Conservation (phyloP, 345 rosid genomes). For the Rhodomyrtus tomentosa region DNA sequence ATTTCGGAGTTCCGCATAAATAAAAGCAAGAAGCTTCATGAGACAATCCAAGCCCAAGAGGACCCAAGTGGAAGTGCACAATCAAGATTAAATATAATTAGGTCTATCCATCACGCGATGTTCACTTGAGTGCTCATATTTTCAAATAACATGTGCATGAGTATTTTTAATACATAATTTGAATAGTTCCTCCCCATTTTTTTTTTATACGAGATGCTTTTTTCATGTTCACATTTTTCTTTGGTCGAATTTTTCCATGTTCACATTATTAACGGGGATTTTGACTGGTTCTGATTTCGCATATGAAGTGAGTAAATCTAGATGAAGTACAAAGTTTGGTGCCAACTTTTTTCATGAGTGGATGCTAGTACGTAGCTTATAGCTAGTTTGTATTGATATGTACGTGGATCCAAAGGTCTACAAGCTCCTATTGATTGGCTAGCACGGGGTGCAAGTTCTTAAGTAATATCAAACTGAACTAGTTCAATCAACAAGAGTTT, state of each 20-base stretch:
- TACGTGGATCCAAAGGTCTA: background rate
- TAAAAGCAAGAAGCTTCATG: background rate
- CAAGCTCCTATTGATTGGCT: background rate
- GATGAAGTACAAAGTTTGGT: background rate
- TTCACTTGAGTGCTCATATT: background rate
- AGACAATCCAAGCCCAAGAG: background rate
- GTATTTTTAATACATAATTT: background rate
- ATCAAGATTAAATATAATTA: background rate
- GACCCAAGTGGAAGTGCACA: background rate
- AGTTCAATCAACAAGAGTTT: background rate
- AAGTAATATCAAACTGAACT: background rate
- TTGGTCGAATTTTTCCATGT: background rate
- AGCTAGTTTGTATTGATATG: background rate
- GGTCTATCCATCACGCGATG: background rate
- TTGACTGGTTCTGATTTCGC: background rate
- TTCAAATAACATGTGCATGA: background rate
- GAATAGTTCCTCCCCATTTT: background rate
- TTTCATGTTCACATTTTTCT: background rate
- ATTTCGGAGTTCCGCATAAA: background rate
- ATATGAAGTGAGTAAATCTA: background rate
- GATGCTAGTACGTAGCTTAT: background rate
- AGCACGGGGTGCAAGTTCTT: background rate
- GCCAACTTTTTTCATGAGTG: background rate
- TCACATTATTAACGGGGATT: background rate
- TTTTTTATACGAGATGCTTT: background rate